Evolutionary conservation across 108 stramenopile genomes (phyloP), one percentile per base, ranked within the genome.

Genomic region (Nitzschia inconspicua): DNA sequence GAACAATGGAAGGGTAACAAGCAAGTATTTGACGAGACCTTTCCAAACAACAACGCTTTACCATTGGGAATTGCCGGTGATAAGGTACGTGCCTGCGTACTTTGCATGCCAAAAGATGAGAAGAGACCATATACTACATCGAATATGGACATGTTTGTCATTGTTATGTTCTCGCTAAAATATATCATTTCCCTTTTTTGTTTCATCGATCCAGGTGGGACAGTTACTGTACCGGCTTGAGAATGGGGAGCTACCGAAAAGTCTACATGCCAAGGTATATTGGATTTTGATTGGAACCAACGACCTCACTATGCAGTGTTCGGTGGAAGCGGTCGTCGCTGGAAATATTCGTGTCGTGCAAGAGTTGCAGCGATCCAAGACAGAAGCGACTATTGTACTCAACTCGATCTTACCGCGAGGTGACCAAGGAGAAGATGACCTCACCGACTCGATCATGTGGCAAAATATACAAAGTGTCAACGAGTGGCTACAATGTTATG

Each of bases 221-320:
- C 77, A 80, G 49, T 47, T 81, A 0, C 63, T 78, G 23, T 84
- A 71, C 73, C 65, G 84, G 18, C 44, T 86, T 3, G 52, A 68
- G 65, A 65, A 79, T 50, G 84, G 84, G 14, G 80, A 82, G 54
- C 65, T 77, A 39, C 78, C 77, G 5, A 58, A 60, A 22, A 65
- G 51, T 14, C 65, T 85, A 27, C 60, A 73, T 26, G 72, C 84
- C 3, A 73, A 73, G 44, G 76, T 86, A n/a, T 82, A 66, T 66
- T 86, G 84, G 84, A 47, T 86, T n/a, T 54, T 74, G 37, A 75
- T 85, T n/a, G 84, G 84, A 4, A 72, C 79, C 63, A 85, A 85
- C 47, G 80, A 85, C 65, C 51, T 81, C 16, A 16, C 36, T 3
- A 58, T 53, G 26, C 27, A 57, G 7, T 85, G 84, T 52, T 75